Conservation (phyloP, 2,329 filamentous ascomycete species). For the Paradendryphiella salina region DNA sequence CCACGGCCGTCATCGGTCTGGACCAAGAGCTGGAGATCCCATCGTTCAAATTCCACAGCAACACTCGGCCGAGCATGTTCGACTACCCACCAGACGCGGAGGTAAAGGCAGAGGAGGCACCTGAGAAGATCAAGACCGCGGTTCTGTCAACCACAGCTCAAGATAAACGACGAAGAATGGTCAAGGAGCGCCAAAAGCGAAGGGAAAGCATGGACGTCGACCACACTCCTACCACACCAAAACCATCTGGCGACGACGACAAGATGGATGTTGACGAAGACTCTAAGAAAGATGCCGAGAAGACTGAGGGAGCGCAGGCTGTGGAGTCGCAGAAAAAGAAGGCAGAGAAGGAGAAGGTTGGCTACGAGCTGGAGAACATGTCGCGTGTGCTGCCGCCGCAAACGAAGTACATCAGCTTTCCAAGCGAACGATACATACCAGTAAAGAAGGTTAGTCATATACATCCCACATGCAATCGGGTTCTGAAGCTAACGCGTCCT, state of each 20-base stretch:
- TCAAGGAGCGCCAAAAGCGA: constrained; percentile 87
- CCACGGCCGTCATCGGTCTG: constrained; percentile 91
- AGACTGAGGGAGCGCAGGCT: constrained; percentile 57
- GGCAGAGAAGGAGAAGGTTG: constrained; percentile 91
- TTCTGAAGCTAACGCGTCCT: constrained; percentile 22
- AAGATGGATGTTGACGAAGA: constrained; percentile 78
- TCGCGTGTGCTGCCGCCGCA: constrained; percentile 88
- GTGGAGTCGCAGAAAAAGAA: constrained; percentile 77
- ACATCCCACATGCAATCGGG: background rate
- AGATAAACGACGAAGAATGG: constrained; percentile 90
- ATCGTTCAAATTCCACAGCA: constrained; percentile 93
- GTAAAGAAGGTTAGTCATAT: constrained; percentile 73
- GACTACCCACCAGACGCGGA: constrained; percentile 98
- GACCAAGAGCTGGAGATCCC: constrained; percentile 93
- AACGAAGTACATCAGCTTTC: constrained; percentile 94
- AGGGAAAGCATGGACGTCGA: constrained; percentile 97
- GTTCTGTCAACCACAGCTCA: constrained; percentile 96
- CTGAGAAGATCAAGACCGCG: constrained; percentile 91
- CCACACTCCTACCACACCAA: constrained; percentile 73
- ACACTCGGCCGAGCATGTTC: constrained; percentile 90
- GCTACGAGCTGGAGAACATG: constrained; percentile 97
- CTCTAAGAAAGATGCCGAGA: constrained; percentile 48
- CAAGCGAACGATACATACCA: constrained; percentile 85
- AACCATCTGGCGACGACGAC: constrained; percentile 65
- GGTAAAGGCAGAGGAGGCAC: constrained; percentile 90